Evolutionary conservation across 306 rosid genomes (phyloP), one percentile per base, ranked within the genome.

Genomic region (Malus orientalis): DNA sequence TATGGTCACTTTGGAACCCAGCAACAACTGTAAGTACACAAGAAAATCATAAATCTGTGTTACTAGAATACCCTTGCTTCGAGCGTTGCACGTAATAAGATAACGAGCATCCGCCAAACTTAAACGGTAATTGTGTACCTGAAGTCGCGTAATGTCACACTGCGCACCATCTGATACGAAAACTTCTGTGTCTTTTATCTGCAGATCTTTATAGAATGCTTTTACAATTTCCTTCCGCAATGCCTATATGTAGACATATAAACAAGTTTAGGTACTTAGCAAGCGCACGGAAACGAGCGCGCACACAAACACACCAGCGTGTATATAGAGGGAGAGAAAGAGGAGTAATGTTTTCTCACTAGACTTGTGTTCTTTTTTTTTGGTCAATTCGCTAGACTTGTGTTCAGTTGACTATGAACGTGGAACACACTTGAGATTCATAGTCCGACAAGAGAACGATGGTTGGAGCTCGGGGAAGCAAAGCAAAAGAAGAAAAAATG

Each of bases 121-220:
- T 74, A 70, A 70, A 44, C 60, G 51, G 27, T 74, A 15, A 49
- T 49, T 70, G 40, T 73, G 66, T 83, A 88, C 94, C 94, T 91
- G 97, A 61, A 89, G 91, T 47, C 97, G 97, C 70, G 89, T 79
- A 63, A 91, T 91, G 79, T 91, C 97, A 81, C 97, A 85, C 65
- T 91, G 90, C 51, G 97, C 85, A 14, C 97, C 94, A 81, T 89
- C 97, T 63, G 94, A 86, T 69, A 91, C 86, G 82, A 89, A 89
- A 84, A 89, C 84, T 53, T 91, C 94, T 0, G 83, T 62, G 64
- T 79, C 84, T 74, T 89, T 86, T 69, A 91, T 84, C 14, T 71
- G 87, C 59, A 81, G 68, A 76, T 86, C 85, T 71, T 75, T 82
- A 80, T 89, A 87, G 63, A 87, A 78, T 72, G 65, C 38, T 73